Conservation (phyloP, 768 basidiomycete species). For the Lentinula lateritia region DNA sequence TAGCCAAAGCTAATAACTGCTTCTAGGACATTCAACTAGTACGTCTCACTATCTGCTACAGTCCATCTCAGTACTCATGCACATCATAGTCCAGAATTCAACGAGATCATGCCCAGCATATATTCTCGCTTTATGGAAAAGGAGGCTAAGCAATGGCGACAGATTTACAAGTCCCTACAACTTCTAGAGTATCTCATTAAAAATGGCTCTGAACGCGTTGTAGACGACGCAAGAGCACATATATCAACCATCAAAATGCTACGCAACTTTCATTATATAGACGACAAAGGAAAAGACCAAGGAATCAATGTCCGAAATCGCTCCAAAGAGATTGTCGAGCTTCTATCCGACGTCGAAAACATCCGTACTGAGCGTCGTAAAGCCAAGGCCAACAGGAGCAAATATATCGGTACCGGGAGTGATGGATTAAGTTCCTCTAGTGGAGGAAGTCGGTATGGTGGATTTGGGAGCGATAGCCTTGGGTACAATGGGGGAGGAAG, state of each 20-base stretch:
- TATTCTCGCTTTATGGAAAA: slow-evolving; percentile 97
- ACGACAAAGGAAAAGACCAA: slow-evolving; percentile 98
- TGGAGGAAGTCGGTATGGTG: slow-evolving; percentile 46
- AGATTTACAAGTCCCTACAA: slow-evolving; percentile 98
- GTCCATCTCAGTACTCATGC: neutral
- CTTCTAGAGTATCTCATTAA: slow-evolving; percentile 94
- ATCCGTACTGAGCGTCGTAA: slow-evolving; percentile 88
- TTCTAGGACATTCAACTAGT: slow-evolving; percentile 95
- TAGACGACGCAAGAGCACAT: slow-evolving; percentile 95
- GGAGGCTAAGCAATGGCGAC: slow-evolving; percentile 96
- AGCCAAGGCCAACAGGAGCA: slow-evolving; percentile 85
- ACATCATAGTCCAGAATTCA: slow-evolving; percentile 81
- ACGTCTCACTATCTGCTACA: slow-evolving; percentile 23
- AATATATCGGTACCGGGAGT: slow-evolving; percentile 85
- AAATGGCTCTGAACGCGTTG: slow-evolving; percentile 94
- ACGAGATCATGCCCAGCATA: slow-evolving; percentile 98
- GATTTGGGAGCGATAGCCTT: slow-evolving; percentile 33
- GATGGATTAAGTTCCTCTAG: slow-evolving; percentile 67
- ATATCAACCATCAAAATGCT: slow-evolving; percentile 96
- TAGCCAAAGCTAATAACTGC: slow-evolving; percentile 11
- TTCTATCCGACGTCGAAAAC: slow-evolving; percentile 85
- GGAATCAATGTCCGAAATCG: slow-evolving; percentile 97
- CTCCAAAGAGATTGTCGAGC: slow-evolving; percentile 85
- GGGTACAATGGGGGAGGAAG: slow-evolving; percentile 43
- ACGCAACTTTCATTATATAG: slow-evolving; percentile 95